Conservation (phyloP, 768 basidiomycete genomes). For the Lentinula sp. region DNA sequence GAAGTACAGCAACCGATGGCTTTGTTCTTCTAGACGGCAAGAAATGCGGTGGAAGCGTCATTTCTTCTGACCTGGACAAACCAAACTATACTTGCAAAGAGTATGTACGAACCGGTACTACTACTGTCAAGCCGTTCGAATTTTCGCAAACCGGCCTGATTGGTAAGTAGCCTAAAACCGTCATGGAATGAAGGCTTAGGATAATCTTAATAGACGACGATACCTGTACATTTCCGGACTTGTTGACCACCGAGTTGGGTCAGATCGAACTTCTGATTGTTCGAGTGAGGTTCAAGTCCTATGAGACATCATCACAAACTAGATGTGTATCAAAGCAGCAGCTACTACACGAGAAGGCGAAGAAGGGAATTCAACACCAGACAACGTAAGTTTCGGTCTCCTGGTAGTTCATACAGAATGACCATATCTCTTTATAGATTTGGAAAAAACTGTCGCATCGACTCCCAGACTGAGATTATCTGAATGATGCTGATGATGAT, state of each 20-base stretch:
- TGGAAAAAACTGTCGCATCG: not conserved
- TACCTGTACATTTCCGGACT: too few species aligned
- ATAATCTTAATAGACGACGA: too few species aligned
- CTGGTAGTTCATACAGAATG: not conserved
- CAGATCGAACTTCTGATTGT: not conserved
- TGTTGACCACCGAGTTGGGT: too few species aligned
- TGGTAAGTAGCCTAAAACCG: not conserved
- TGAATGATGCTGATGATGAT: too few species aligned
- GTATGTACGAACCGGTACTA: not conserved
- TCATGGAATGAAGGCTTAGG: not conserved
- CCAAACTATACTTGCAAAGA: not conserved
- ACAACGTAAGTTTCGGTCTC: not conserved
- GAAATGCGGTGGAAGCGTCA: not conserved
- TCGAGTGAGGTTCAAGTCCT: not conserved
- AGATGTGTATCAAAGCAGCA: not conserved
- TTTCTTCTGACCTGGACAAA: not conserved
- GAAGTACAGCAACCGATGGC: not conserved
- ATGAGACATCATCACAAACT: not conserved
- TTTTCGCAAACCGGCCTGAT: not conserved
- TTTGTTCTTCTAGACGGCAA: not conserved
- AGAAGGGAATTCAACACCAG: not conserved
- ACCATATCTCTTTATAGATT: not conserved
- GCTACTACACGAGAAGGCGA: not conserved
- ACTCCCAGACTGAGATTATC: too few species aligned
- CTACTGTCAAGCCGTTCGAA: not conserved